A percentile compares a stretch with the other conserved stretches of the same genome.
phyloP scores from a whole-genome alignment of 2,329 filamentous ascomycete genomes.

The Botrytis medusae region DNA sequence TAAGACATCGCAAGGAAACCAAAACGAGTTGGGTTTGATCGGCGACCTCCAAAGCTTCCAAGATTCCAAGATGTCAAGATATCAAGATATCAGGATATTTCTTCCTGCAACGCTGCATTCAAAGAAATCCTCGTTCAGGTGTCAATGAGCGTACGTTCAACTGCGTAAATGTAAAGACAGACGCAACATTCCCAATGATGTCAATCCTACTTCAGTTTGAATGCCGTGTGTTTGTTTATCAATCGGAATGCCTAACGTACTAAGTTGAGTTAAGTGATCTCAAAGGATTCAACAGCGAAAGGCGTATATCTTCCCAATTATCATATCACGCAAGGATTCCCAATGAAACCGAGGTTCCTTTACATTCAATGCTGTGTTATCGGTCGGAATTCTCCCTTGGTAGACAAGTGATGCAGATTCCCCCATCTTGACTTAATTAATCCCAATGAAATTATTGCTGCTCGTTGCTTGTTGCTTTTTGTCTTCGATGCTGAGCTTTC shows the following conservation, averaged over 20 bases:
- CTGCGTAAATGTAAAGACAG: conserved; percentile 7
- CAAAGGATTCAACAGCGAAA: neutral
- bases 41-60: conserved; percentile 9
- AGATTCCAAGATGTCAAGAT: neutral
- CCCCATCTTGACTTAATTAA: neutral
- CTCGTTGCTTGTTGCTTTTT: neutral
- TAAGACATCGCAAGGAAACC: conserved; percentile 20
- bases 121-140: neutral
- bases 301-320: neutral
- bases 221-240: neutral
- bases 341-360: neutral
- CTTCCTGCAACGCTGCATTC: conserved; percentile 5
- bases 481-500: neutral
- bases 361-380: conserved; percentile 5
- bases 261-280: neutral
- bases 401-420: neutral
- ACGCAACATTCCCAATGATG: neutral
- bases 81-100: neutral
- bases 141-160: conserved; percentile 1
- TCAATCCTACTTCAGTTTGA: neutral
- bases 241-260: neutral
- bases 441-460: neutral
- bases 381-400: neutral
- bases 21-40: conserved; percentile 9
- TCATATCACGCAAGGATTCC: neutral